Base-by-base conservation (phyloP, 257 asterid species). In the Catharanthus roseus region DNA sequence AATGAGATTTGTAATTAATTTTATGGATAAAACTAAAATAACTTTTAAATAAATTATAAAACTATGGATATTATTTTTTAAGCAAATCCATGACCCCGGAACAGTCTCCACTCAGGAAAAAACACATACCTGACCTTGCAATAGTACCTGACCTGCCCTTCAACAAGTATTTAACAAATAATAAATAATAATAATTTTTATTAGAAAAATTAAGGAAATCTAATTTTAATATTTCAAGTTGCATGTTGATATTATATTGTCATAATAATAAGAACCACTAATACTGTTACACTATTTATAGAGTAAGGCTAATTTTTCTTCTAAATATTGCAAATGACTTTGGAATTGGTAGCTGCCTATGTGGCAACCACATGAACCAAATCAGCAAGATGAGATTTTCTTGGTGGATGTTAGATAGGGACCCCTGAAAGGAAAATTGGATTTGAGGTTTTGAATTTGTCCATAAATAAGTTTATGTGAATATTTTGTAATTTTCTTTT, bases 151-250 rank as follows among this genome's bases (percentile, higher is more conserved):
- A 58, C 65, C 39, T 58, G 29, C 36, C 23, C 39, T 8, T 29
- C 65, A 58, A 38, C 65, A 58, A 29, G 39, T 29, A 58, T 58
- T 58, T 12, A 58, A 15, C 65, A 38, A 58, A 58, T 58, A 34
- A 58, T n/a, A 58, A 29, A 58, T 58, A 3, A 58, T 58, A 58
- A 58, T 38, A 16, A 3, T 4, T 47, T 58, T 29, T 16, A 58
- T 12, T 58, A 7, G 5, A 38, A 57, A 57, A 57, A 9, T 56
- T 34, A 4, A 4, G 28, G 1, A 54, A 11, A 57, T 11, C 12
- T 11, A 29, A 28, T n/a, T 58, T 29, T 38, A 3, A 58, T 28
- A 29, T 28, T 29, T 28, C 64, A 28, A 57, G 65, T 58, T 29
- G 65, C 29, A 1, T 29, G 4, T 15, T 58, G 2, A 58, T 58